These are phyloP conservation scores for Camelina neglecta DNA, from an alignment of 345 rosid genomes.

Conservation along the genomic window DNA sequence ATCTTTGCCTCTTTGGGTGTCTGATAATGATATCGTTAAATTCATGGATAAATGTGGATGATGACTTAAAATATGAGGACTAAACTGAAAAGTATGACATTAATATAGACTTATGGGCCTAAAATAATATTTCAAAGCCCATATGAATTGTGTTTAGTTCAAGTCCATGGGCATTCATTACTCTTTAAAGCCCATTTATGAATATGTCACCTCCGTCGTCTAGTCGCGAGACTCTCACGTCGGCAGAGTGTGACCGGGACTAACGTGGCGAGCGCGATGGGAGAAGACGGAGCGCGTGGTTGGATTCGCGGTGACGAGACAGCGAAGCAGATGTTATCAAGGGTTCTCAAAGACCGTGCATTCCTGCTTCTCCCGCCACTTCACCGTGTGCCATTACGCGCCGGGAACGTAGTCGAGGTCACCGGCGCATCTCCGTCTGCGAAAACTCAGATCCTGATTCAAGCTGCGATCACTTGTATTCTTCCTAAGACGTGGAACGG, in stretches of 20 bases:
- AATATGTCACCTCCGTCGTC: not conserved
- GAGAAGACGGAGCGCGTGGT: conserved; percentile 23
- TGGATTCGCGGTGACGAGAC: conserved; percentile 71
- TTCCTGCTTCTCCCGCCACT: conserved; percentile 64
- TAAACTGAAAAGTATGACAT: not conserved
- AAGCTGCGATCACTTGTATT: conserved; percentile 67
- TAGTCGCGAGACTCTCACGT: conserved; percentile 3
- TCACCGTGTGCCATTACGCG: conserved; percentile 65
- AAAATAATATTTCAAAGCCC: too few species aligned
- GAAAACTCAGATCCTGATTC: conserved; percentile 74
- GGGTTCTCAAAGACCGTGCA: conserved; percentile 54
- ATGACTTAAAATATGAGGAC: not conserved
- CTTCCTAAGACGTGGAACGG: conserved; percentile 74
- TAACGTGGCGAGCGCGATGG: conserved; percentile 11
- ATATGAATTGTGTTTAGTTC: not conserved
- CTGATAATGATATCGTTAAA: too few species aligned
- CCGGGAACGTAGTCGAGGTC: conserved; percentile 72
- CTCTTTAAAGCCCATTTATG: not conserved
- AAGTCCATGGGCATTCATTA: too few species aligned
- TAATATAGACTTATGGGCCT: not conserved
- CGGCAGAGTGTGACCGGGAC: conserved; percentile 24
- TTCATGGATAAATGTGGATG: not conserved
- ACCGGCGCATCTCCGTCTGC: conserved; percentile 72
- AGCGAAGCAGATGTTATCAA: conserved; percentile 62
- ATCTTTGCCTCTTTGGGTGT: too few species aligned